phyloP scores from a whole-genome alignment of 2,329 filamentous ascomycete species.

The Cladophialophora psammophila region DNA sequence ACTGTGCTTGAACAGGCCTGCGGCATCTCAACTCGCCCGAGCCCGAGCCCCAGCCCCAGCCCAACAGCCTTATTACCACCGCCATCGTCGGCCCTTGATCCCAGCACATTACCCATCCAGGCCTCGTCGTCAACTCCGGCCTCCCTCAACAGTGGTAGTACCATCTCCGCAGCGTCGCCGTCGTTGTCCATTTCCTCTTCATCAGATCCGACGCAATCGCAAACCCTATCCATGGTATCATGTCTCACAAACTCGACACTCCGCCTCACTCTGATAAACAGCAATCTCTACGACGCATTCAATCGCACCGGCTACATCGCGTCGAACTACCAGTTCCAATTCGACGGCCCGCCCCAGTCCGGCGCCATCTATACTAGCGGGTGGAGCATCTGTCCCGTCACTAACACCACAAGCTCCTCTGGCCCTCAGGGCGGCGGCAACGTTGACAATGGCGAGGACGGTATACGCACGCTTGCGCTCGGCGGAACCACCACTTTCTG shows the following conservation, averaged over 20 bases:
- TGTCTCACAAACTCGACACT: constrained; percentile 33
- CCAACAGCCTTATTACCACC: not conserved
- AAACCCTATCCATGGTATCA: constrained; percentile 24
- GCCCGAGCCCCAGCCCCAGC: not conserved
- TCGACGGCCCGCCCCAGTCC: constrained; percentile 73
- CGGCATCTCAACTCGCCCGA: constrained; percentile 4
- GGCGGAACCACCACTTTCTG: constrained; percentile 73
- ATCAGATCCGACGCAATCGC: not conserved
- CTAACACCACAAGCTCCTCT: not conserved
- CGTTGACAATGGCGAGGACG: constrained; percentile 69
- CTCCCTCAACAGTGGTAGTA: not conserved
- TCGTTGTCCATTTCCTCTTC: not conserved
- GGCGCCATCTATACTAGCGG: constrained; percentile 76
- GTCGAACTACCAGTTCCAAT: constrained; percentile 81
- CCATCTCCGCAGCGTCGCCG: not conserved
- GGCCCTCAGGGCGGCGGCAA: constrained; percentile 46
- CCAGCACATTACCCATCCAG: not conserved
- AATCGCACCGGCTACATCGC: constrained; percentile 79
- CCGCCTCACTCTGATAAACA: constrained; percentile 67
- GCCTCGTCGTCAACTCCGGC: not conserved
- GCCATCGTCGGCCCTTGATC: not conserved
- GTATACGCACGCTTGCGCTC: constrained; percentile 72
- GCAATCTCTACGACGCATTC: constrained; percentile 69
- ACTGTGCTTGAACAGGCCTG: constrained; percentile 30
- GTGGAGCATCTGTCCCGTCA: constrained; percentile 74